Conservation (phyloP, 805 yeast species). For the Candida dajiaensis region DNA sequence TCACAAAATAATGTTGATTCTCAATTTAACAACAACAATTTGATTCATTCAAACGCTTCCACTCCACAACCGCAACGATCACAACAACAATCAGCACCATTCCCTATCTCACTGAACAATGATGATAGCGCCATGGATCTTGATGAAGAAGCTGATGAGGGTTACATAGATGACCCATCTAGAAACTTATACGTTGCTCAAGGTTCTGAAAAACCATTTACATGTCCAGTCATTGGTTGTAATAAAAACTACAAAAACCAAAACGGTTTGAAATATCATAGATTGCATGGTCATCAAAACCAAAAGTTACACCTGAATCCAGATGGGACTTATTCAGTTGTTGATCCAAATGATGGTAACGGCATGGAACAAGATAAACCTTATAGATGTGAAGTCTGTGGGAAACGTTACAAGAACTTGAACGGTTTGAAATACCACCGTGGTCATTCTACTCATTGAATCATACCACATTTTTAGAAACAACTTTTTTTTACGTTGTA, state of each 20-base stretch:
- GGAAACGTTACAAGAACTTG: constrained; percentile 91
- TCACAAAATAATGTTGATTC: constrained; percentile 1
- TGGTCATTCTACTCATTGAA: constrained; percentile 92
- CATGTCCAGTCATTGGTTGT: constrained; percentile 97
- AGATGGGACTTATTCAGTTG: constrained; percentile 88
- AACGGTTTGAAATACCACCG: constrained; percentile 96
- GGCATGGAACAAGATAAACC: constrained; percentile 98
- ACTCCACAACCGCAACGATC: constrained; percentile 12
- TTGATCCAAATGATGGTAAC: constrained; percentile 93
- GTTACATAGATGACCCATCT: constrained; percentile 95
- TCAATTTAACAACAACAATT: constrained; percentile 5
- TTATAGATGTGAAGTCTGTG: constrained; percentile 96
- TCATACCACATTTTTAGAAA: too few species aligned
- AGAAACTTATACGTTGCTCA: constrained; percentile 90
- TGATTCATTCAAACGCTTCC: neutral
- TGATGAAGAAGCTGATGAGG: constrained; percentile 56
- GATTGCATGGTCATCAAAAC: constrained; percentile 94
- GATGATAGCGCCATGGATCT: constrained; percentile 27
- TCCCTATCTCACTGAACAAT: constrained; percentile 29
- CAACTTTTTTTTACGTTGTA: neutral
- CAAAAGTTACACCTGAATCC: constrained; percentile 86
- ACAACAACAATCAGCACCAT: constrained; percentile 21
- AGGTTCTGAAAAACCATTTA: constrained; percentile 90
- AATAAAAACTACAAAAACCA: constrained; percentile 97
- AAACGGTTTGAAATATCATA: constrained; percentile 93